phyloP scores from a whole-genome alignment of 2,329 filamentous ascomycete species.

The Eurotiales sp. region DNA sequence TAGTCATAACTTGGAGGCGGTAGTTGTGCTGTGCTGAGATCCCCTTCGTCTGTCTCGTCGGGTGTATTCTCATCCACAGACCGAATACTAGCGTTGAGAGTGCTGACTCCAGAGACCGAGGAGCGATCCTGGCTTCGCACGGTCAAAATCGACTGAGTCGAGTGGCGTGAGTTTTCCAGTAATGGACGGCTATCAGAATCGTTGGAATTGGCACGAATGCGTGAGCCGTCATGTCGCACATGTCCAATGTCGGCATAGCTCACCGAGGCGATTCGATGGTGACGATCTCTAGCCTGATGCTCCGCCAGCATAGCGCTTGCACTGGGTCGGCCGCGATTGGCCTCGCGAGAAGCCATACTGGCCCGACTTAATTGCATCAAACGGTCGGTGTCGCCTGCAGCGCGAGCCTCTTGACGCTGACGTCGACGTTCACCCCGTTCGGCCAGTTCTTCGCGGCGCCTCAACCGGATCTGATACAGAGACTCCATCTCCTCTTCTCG shows the following conservation, averaged over 20 bases:
- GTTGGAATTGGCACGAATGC: conserved; percentile 44
- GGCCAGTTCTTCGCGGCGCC: conserved; percentile 68
- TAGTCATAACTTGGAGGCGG: conserved; percentile 25
- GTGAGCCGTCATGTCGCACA: conserved; percentile 48
- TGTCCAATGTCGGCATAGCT: conserved; percentile 46
- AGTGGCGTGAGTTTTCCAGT: conserved; percentile 30
- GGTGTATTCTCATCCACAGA: conserved; percentile 5
- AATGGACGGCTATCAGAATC: conserved; percentile 48
- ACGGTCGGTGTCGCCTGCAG: conserved; percentile 64
- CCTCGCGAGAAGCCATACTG: conserved; percentile 49
- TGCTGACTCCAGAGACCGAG: conserved; percentile 12
- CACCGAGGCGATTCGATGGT: conserved; percentile 45
- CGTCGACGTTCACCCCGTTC: conserved; percentile 74
- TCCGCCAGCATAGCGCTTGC: conserved; percentile 41
- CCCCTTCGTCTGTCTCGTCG: conserved; percentile 11
- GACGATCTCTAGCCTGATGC: conserved; percentile 41
- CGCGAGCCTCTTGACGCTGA: conserved; percentile 67
- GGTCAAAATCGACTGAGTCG: conserved; percentile 23
- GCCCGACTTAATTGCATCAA: conserved; percentile 61
- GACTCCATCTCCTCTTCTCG: conserved; percentile 91
- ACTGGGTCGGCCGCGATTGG: conserved; percentile 31
- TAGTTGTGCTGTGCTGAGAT: conserved; percentile 12
- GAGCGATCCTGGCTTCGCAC: conserved; percentile 5
- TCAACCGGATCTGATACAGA: conserved; percentile 80
- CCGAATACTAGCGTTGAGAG: conserved; percentile 7